These are phyloP conservation scores for Lizonia empirigonia DNA, from an alignment of 2,329 filamentous ascomycete genomes.

Conservation along the genomic window DNA sequence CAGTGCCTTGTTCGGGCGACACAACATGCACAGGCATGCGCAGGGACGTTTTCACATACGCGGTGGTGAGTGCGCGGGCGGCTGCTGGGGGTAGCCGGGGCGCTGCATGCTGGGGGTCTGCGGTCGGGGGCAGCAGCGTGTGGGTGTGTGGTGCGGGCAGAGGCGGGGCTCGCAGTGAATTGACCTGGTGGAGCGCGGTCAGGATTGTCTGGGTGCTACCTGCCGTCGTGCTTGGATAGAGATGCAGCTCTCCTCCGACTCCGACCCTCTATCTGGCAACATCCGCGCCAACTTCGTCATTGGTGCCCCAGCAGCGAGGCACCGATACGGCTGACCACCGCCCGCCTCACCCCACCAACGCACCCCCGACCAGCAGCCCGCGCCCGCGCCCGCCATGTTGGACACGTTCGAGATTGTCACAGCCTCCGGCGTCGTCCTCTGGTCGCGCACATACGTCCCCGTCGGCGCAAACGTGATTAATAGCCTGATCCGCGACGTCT, in stretches of 20 bases:
- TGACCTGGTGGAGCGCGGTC: not conserved
- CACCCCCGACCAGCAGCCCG: constrained; percentile 3
- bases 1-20: not conserved
- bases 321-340: constrained; percentile 3
- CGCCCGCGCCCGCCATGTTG: constrained; percentile 71
- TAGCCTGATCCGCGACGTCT: constrained; percentile 92
- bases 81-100: constrained; percentile 73
- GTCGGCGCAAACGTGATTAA: constrained; percentile 87
- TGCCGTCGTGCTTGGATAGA: constrained; percentile 7
- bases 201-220: constrained; percentile 1
- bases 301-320: constrained; percentile 13
- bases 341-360: constrained; percentile 9
- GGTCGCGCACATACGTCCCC: constrained; percentile 84
- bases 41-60: constrained; percentile 52
- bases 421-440: constrained; percentile 93
- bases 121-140: not conserved
- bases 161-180: not conserved
- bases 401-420: constrained; percentile 97
- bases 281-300: constrained; percentile 40
- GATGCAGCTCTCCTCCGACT: constrained; percentile 17
- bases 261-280: constrained; percentile 32
- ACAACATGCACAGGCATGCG: not conserved
- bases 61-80: constrained; percentile 78
- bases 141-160: not conserved
- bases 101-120: constrained; percentile 73